A percentile compares a stretch with the other conserved stretches of the same genome.
Conservation (phyloP, 2,329 filamentous ascomycete genomes). For the Aspergillus arachidicola region DNA sequence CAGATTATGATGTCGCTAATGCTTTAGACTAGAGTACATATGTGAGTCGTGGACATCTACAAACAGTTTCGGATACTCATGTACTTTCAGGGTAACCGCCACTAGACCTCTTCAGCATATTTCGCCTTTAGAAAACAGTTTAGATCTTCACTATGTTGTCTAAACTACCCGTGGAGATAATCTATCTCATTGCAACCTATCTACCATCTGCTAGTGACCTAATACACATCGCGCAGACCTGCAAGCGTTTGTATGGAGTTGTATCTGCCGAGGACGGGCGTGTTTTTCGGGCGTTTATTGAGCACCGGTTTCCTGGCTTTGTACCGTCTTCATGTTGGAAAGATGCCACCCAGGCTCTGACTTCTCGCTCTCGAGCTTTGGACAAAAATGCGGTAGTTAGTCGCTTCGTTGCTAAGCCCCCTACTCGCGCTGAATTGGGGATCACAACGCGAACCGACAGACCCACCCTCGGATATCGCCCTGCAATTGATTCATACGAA, state of each 20-base stretch:
- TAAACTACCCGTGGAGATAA: constrained; percentile 46
- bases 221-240: constrained; percentile 49
- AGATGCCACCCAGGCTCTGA: constrained; percentile 57
- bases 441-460: constrained; percentile 50
- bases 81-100: background rate
- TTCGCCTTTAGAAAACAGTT: background rate
- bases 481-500: constrained; percentile 61
- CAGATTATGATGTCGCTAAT: background rate
- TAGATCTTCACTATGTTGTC: constrained; percentile 29
- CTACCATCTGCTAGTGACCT: constrained; percentile 52
- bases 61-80: background rate
- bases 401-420: constrained; percentile 52
- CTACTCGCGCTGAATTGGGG: constrained; percentile 37
- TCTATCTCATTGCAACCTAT: constrained; percentile 44
- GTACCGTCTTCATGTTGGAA: constrained; percentile 47
- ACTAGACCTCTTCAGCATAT: background rate
- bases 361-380: constrained; percentile 60
- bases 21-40: background rate
- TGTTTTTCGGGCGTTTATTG: constrained; percentile 50
- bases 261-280: constrained; percentile 53
- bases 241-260: constrained; percentile 48
- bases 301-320: constrained; percentile 51
- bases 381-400: constrained; percentile 59
- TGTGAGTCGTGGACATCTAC: background rate
- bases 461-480: constrained; percentile 58